Evolutionary conservation across 202 grass and related monocot species (phyloP).

Genomic region (Tripidium arundinaceum): DNA sequence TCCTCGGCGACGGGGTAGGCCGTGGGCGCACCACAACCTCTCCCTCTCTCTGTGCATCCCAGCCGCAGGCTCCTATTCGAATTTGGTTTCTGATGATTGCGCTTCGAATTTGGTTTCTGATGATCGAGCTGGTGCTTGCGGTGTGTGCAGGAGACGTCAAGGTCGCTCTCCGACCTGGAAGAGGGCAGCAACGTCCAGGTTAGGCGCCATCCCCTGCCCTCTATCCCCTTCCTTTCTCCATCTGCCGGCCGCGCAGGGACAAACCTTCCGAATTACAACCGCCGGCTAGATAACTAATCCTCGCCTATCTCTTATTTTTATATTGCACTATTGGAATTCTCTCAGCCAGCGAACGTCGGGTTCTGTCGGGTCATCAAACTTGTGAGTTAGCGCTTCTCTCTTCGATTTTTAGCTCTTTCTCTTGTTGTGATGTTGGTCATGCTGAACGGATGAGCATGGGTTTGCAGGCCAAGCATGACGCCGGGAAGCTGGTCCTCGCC

Average conservation of each 20-base stretch:
- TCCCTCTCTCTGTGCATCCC: not conserved
- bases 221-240: not conserved
- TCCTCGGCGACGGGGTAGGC: slow-evolving; percentile 47
- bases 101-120: slow-evolving; percentile 2
- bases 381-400: slow-evolving; percentile 54
- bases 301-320: not conserved
- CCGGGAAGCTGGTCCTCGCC: slow-evolving; percentile 64
- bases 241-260: not conserved
- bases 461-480: slow-evolving; percentile 81
- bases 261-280: not conserved
- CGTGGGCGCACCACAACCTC: not conserved
- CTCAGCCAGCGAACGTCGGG: slow-evolving; percentile 72
- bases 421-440: not conserved
- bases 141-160: slow-evolving; percentile 54
- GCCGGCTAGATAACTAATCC: not conserved
- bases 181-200: slow-evolving; percentile 87
- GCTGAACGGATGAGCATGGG: slow-evolving; percentile 3
- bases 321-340: not conserved
- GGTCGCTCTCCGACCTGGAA: slow-evolving; percentile 62
- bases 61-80: not conserved
- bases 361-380: slow-evolving; percentile 80
- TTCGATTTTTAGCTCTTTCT: not conserved
- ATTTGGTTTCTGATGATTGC: slow-evolving; percentile 2
- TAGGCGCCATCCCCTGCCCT: not conserved
- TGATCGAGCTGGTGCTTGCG: not conserved